These are phyloP conservation scores for Blastocystis hominis DNA, from an alignment of 352 stramenopile species.

Conservation along the genomic window DNA sequence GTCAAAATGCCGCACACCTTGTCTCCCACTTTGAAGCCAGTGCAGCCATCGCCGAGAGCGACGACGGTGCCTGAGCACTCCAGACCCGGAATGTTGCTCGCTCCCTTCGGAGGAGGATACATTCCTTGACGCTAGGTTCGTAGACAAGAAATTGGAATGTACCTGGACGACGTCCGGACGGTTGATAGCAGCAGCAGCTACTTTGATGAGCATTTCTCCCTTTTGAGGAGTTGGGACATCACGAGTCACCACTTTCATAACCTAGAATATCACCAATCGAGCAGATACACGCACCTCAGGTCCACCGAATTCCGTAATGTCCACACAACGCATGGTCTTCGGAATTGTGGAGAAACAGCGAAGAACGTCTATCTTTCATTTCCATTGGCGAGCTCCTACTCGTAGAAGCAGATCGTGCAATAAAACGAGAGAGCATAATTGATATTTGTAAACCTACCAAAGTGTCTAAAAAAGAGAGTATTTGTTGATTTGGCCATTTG, in stretches of 20 bases:
- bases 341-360: conserved; percentile 48
- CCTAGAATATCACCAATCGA: not conserved
- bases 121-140: conserved; percentile 56
- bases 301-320: conserved; percentile 38
- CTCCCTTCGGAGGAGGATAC: conserved; percentile 61
- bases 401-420: not conserved
- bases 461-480: no score
- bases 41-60: not conserved
- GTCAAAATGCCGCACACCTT: conserved; percentile 62
- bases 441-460: not conserved
- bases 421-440: not conserved
- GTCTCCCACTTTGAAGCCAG: conserved; percentile 59
- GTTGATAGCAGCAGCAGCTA: conserved; percentile 59
- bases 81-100: conserved; percentile 61
- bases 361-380: not conserved
- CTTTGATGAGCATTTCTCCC: conserved; percentile 60
- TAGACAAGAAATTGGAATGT: not conserved
- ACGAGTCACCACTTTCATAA: conserved; percentile 54
- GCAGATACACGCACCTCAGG: conserved; percentile 2
- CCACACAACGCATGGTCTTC: conserved; percentile 36
- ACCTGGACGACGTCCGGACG: conserved; percentile 60
- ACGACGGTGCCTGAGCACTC: conserved; percentile 62
- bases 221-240: conserved; percentile 44
- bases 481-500: no score
- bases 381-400: not conserved